These are phyloP conservation scores for Dorcoceras hygrometricum DNA, from an alignment of 257 asterid species.

Conservation along the genomic window DNA sequence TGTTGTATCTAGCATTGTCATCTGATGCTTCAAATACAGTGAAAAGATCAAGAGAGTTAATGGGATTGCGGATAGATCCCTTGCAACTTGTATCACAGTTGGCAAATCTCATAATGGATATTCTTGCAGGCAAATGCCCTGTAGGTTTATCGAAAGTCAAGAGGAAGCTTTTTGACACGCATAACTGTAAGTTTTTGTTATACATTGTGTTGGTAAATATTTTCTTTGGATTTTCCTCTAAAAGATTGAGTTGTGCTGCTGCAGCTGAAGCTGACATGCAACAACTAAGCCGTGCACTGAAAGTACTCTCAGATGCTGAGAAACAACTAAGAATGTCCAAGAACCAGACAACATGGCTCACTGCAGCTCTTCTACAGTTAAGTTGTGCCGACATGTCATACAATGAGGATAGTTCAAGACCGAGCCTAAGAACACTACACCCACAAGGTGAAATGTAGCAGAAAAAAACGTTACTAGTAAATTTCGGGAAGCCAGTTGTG, in stretches of 20 bases:
- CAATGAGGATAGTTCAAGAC: slow-evolving; percentile 40
- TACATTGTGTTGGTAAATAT: neutral
- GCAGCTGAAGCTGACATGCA: slow-evolving; percentile 71
- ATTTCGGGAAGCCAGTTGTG: neutral
- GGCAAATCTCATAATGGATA: slow-evolving; percentile 82
- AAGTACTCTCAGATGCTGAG: slow-evolving; percentile 78
- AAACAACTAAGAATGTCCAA: slow-evolving; percentile 73
- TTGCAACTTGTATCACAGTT: slow-evolving; percentile 83
- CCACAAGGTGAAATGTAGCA: slow-evolving; percentile 50
- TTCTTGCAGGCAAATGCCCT: slow-evolving; percentile 74
- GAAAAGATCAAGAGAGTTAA: slow-evolving; percentile 73
- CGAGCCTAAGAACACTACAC: slow-evolving; percentile 37
- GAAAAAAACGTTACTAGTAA: neutral
- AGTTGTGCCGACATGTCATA: slow-evolving; percentile 47
- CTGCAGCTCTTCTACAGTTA: slow-evolving; percentile 75
- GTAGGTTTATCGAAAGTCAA: slow-evolving; percentile 47
- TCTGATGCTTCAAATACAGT: slow-evolving; percentile 83
- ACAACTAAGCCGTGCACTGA: slow-evolving; percentile 75
- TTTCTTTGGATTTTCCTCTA: slow-evolving; percentile 17
- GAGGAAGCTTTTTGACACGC: slow-evolving; percentile 43
- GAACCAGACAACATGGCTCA: slow-evolving; percentile 81
- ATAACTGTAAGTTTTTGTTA: slow-evolving; percentile 49
- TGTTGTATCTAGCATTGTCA: slow-evolving; percentile 72
- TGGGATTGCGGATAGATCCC: slow-evolving; percentile 83
- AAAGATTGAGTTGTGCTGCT: slow-evolving; percentile 16